Base-by-base conservation (phyloP, 1,284 basidiomycete genomes). In the Microbotryomycetes sp. region DNA sequence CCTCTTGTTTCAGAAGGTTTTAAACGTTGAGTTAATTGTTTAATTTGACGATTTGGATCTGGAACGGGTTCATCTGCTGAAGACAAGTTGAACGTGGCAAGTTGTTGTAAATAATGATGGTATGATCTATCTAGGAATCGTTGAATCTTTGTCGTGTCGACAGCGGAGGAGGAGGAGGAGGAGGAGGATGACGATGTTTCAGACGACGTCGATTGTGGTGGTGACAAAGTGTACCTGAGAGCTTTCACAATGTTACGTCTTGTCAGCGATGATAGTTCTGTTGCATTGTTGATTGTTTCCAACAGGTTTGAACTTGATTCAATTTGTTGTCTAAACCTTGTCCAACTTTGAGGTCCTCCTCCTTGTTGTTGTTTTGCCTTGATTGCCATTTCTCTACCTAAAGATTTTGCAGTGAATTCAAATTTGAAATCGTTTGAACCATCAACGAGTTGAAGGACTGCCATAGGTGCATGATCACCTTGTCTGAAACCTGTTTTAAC, bases 391-490 rank as follows among this genome's bases (percentile, higher is more conserved):
- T 94, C 91, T 79, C 86, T 84, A 2, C 89, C 92, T 26, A 90
- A 80, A 2, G 88, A 84, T 57, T 88, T 83, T 23, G 91, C 87
- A 4, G 88, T 85, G 80, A 92, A 84, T 74, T 92, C 89, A 74
- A 85, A 87, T 25, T 86, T 85, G 49, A 98, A 77, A 77, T 99
- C 96, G 63, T 83, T 81, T 12, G 92, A 89, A 72, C 89, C 89
- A 79, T 98, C 96, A 31, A 98, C 94, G 6, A 99, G 81, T 76
- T 96, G 89, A 49, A 99, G 77, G 61, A 99, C 83, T 3, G 94
- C 94, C 66, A 87, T 82, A 1, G 92, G 91, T 30, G 96, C 96
- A 74, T 96, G 89, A 80, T 99, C 96, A 26, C 93, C 92, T 60
- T 80, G 81, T 22, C 94, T 84, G 75, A 87, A 84, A 46, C 94